Evolutionary conservation across 495 filamentous ascomycete genomes (phyloP), one percentile per base, ranked within the genome.

Genomic region (Penicillium subrubescens): DNA sequence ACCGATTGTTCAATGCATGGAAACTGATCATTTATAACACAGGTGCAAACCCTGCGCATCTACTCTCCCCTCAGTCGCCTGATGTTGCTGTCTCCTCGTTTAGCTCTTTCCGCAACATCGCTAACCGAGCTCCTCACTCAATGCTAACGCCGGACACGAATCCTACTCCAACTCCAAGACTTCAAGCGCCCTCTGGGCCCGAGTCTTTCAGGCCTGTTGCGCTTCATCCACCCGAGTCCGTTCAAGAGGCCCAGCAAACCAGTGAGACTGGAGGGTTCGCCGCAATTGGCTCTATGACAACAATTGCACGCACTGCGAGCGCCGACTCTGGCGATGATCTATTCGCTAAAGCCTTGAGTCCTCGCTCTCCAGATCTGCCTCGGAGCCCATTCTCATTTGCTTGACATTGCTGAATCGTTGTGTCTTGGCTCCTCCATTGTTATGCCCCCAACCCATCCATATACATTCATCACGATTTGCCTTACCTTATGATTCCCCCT

Each of bases 341-440:
- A 29, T 96, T 94, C 70, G 91, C 91, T 21, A 84, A 93, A 57
- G 89, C 90, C 19, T 84, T 96, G 81, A 91, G 89, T 65, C 91
- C 91, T 8, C 84, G 90, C 35, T 90, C 89, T 62, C 91, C 92
- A 0, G 91, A 93, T 69, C 90, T 93, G 70, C 84, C 82, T 46
- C 87, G 86, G 56, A 94, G 90, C 67, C 90, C 90, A 8, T 92
- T 92, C 68, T 84, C 81, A 12, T 85, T 86, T 64, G 74, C 75
- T 64, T 71, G 37, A 65, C 29, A 3, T 51, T 51, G 37, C 17
- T 14, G 12, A 1, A 17, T 15, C 10, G 23, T 34, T 43, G 3
- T 15, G 21, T 34, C 39, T 17, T 37, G 43, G 31, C 31, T 43
- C 46, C 23, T 50, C 37, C 41, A 58, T 43, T 54, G 58, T 67